phyloP scores from a whole-genome alignment of 768 basidiomycete genomes.

The Leccinum arenicola region DNA sequence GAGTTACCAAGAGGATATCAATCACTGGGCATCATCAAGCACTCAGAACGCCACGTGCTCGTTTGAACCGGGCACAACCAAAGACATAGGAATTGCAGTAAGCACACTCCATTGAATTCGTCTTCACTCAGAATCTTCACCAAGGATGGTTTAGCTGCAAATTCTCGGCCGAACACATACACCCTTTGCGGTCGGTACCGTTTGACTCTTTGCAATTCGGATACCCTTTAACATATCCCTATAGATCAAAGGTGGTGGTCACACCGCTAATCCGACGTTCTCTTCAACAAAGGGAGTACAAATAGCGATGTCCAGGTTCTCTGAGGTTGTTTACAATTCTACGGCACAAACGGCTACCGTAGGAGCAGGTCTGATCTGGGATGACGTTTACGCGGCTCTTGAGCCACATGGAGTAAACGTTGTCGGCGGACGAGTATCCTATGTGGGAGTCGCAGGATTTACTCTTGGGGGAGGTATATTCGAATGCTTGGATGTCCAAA shows the following conservation, averaged over 20 bases:
- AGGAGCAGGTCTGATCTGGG: slow-evolving; percentile 53
- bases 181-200: slow-evolving; percentile 22
- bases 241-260: slow-evolving; percentile 63
- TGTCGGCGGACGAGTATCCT: slow-evolving; percentile 52
- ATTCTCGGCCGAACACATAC: slow-evolving; percentile 42
- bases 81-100: slow-evolving; percentile 52
- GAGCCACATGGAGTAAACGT: slow-evolving; percentile 50
- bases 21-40: slow-evolving; percentile 53
- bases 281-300: slow-evolving; percentile 59
- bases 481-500: neutral
- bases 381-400: slow-evolving; percentile 55
- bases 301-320: slow-evolving; percentile 53
- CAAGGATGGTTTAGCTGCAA: slow-evolving; percentile 5
- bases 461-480: slow-evolving; percentile 52
- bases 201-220: neutral
- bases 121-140: neutral
- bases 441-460: slow-evolving; percentile 60
- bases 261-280: slow-evolving; percentile 51
- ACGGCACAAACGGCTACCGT: slow-evolving; percentile 38
- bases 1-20: neutral
- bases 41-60: slow-evolving; percentile 45
- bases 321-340: slow-evolving; percentile 38
- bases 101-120: neutral
- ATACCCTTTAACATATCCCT: no score
- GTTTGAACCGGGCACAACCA: slow-evolving; percentile 54